phyloP scores from a whole-genome alignment of 345 rosid genomes.

The Diplotaxis tenuifolia region DNA sequence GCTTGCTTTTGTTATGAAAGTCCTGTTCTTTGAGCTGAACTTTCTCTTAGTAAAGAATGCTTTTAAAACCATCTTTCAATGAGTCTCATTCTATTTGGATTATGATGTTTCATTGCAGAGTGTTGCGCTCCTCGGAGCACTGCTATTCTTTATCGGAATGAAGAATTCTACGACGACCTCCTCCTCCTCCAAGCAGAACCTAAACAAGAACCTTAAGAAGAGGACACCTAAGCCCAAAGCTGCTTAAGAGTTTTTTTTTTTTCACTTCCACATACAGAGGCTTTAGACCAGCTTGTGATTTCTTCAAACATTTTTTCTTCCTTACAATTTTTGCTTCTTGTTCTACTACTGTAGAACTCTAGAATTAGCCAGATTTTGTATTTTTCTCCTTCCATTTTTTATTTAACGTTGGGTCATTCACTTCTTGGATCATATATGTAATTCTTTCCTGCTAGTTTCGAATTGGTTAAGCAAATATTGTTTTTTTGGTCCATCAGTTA shows the following conservation, averaged over 20 bases:
- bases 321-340: conserved; percentile 1
- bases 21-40: neutral
- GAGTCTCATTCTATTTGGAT: neutral
- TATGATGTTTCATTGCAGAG: conserved; percentile 42
- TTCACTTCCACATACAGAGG: conserved; percentile 4
- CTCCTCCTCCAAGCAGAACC: conserved; percentile 33
- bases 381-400: no score
- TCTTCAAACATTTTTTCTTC: neutral
- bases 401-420: no score
- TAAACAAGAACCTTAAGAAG: conserved; percentile 48
- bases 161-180: conserved; percentile 53
- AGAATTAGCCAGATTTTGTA: conserved; percentile 9
- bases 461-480: neutral
- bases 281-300: conserved; percentile 17
- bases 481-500: neutral
- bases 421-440: no score
- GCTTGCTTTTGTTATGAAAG: neutral
- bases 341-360: conserved; percentile 1
- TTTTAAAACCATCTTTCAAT: neutral
- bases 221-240: conserved; percentile 52
- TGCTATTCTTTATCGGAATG: conserved; percentile 82
- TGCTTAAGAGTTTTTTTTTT: conserved; percentile 34
- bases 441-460: neutral
- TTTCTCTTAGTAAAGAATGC: no score
- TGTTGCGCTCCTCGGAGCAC: conserved; percentile 73